Evolutionary conservation across 495 filamentous ascomycete species (phyloP).

Genomic region (Alectoria sarmentosa): DNA sequence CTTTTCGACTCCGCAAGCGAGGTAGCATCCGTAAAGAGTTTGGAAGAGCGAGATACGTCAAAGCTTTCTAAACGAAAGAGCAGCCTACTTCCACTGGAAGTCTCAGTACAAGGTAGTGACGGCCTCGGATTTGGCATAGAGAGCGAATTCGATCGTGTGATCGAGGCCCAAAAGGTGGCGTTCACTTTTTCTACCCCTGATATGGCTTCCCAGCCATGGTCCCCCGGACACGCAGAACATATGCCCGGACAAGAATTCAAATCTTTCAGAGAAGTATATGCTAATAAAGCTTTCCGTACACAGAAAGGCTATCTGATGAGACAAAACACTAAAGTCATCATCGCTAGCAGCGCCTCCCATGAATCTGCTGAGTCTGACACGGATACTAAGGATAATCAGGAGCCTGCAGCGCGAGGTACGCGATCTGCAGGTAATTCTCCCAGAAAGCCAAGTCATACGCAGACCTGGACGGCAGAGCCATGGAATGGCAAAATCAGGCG

Average conservation of each 20-base stretch:
- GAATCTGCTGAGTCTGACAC: constrained; percentile 35
- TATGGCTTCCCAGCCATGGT: constrained; percentile 18
- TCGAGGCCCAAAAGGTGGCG: constrained; percentile 96
- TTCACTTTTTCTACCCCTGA: constrained; percentile 46
- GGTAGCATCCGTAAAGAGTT: constrained; percentile 15
- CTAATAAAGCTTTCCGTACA: constrained; percentile 53
- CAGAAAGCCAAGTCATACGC: constrained; percentile 64
- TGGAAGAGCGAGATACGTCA: constrained; percentile 15
- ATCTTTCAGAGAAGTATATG: constrained; percentile 26
- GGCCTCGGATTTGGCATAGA: constrained; percentile 75
- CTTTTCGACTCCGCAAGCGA: constrained; percentile 22
- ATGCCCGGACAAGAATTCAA: constrained; percentile 29
- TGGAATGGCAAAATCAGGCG: constrained; percentile 79
- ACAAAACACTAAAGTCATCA: constrained; percentile 94
- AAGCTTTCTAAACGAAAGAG: constrained; percentile 40
- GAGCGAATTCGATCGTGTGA: constrained; percentile 88
- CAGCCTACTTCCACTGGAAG: constrained; percentile 59
- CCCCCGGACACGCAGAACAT: constrained; percentile 22
- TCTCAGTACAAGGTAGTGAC: constrained; percentile 47
- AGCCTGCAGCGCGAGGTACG: constrained; percentile 46
- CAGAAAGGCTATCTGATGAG: constrained; percentile 99
- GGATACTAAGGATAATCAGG: constrained; percentile 43
- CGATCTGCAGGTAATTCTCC: constrained; percentile 65
- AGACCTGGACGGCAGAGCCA: constrained; percentile 92
- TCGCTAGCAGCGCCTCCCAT: constrained; percentile 64